phyloP scores from a whole-genome alignment of 257 asterid genomes.

The Salvia miltiorrhiza region DNA sequence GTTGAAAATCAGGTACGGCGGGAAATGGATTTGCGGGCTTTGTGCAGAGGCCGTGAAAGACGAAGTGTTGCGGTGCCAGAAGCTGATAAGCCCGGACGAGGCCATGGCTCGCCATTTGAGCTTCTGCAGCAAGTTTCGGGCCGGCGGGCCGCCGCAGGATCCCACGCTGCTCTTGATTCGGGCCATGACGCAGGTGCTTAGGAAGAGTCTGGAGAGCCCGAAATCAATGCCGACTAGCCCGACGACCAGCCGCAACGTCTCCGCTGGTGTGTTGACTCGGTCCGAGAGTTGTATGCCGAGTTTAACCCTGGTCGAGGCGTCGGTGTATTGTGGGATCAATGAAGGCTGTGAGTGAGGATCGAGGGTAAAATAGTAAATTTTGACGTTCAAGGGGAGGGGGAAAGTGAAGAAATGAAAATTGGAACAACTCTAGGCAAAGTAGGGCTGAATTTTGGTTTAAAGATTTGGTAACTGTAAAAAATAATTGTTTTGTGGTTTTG shows the following conservation, averaged over 20 bases:
- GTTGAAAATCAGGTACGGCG: conserved; percentile 28
- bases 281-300: conserved; percentile 56
- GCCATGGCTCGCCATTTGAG: conserved; percentile 65
- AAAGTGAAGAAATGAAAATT: neutral
- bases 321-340: conserved; percentile 22
- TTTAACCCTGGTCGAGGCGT: conserved; percentile 37
- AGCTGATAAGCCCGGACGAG: conserved; percentile 64
- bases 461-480: neutral
- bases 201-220: conserved; percentile 51
- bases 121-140: conserved; percentile 64
- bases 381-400: neutral
- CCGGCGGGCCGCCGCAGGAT: conserved; percentile 58
- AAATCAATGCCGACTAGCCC: conserved; percentile 53
- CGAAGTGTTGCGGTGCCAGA: conserved; percentile 53
- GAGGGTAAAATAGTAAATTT: conserved; percentile 1
- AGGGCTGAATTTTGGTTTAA: neutral
- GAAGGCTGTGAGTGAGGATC: conserved; percentile 30
- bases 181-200: conserved; percentile 59
- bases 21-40: conserved; percentile 63
- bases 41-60: conserved; percentile 61
- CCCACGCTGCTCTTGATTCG: conserved; percentile 52
- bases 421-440: too few species aligned
- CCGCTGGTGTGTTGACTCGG: conserved; percentile 26
- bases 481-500: neutral
- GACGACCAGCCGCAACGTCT: neutral